These are phyloP conservation scores for Elasticomyces elasticus DNA, from an alignment of 495 filamentous ascomycete genomes.

Conservation along the genomic window DNA sequence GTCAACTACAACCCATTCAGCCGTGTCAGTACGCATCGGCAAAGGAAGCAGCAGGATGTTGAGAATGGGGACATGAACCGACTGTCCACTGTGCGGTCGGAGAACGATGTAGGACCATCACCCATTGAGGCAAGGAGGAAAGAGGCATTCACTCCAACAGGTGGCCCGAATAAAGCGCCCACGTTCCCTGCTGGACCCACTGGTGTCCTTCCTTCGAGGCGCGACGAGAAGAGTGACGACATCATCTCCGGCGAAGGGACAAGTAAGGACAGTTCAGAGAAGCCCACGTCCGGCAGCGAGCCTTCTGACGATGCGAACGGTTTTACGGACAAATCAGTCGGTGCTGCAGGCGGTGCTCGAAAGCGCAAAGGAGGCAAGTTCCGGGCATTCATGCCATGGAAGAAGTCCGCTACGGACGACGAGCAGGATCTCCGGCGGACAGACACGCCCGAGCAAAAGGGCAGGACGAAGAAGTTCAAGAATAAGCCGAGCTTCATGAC, in stretches of 20 bases:
- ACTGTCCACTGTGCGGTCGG: neutral
- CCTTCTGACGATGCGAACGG: neutral
- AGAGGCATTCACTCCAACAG: neutral
- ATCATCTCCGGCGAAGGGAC: neutral
- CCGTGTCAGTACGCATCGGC: neutral
- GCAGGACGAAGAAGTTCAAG: constrained; percentile 33
- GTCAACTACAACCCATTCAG: constrained; percentile 12
- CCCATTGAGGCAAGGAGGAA: constrained; percentile 7
- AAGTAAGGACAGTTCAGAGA: constrained; percentile 10
- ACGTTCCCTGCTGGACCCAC: constrained; percentile 8
- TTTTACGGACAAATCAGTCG: neutral
- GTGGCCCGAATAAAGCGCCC: constrained; percentile 4
- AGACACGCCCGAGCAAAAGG: constrained; percentile 21
- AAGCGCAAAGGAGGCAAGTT: constrained; percentile 17
- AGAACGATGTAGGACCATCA: constrained; percentile 16
- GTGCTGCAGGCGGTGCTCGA: neutral
- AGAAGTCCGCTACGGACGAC: constrained; percentile 3
- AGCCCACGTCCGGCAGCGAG: neutral
- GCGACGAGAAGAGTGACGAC: neutral
- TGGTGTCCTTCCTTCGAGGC: neutral
- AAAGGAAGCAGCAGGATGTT: neutral
- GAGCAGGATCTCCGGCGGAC: neutral
- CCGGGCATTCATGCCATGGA: constrained; percentile 11
- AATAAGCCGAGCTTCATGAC: constrained; percentile 51
- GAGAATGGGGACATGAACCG: constrained; percentile 2